phyloP scores from a whole-genome alignment of 495 filamentous ascomycete genomes.

The Aspergillus bertholletiae region DNA sequence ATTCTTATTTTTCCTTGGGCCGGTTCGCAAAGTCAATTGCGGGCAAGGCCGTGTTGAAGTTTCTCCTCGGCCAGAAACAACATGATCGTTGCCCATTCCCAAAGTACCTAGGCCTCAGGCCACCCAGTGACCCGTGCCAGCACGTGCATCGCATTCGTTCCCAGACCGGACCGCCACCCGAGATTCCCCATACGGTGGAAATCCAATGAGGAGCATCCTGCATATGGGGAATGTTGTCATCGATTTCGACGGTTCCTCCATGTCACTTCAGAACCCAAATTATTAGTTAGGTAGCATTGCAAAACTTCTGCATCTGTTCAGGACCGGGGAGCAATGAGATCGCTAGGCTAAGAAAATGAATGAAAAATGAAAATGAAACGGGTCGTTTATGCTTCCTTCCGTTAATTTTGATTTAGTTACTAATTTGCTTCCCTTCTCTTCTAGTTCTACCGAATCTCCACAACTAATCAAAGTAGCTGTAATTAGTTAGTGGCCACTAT shows the following conservation, averaged over 20 bases:
- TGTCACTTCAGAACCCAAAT: too few species aligned
- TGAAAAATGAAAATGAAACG: too few species aligned
- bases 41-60: too few species aligned
- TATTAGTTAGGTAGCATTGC: too few species aligned
- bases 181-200: background rate
- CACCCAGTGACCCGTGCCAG: conserved; percentile 13
- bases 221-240: background rate
- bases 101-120: conserved; percentile 5
- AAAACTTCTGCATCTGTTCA: too few species aligned
- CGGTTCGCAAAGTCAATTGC: too few species aligned
- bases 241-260: background rate
- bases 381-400: background rate
- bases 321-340: too few species aligned
- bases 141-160: conserved; percentile 4
- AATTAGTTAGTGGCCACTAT: conserved; percentile 10
- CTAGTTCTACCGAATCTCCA: background rate
- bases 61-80: too few species aligned
- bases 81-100: too few species aligned
- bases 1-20: too few species aligned
- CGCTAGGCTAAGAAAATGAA: too few species aligned
- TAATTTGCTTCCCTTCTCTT: background rate
- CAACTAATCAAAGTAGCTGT: background rate
- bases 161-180: conserved; percentile 7
- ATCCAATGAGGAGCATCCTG: background rate
- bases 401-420: background rate